Conservation (phyloP, 2,329 filamentous ascomycete species). For the Pseudogymnoascus sp. region DNA sequence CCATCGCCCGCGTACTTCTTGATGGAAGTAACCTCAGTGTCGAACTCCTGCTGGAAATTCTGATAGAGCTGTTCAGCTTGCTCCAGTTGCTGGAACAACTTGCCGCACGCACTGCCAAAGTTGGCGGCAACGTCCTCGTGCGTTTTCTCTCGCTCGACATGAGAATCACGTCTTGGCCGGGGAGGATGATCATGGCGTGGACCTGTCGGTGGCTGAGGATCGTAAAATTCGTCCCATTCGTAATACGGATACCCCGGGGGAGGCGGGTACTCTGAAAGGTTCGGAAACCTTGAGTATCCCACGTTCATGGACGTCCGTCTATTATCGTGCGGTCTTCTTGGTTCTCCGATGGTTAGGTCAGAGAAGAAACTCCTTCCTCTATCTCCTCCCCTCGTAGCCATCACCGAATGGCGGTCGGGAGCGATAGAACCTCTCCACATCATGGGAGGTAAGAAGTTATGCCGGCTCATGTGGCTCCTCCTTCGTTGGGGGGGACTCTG, state of each 20-base stretch:
- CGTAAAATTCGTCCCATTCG: background rate
- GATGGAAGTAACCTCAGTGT: slow-evolving; percentile 14
- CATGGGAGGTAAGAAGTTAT: background rate
- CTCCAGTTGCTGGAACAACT: slow-evolving; percentile 14
- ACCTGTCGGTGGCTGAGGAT: background rate
- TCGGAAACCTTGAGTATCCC: background rate
- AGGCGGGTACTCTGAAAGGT: background rate
- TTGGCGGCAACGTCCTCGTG: background rate
- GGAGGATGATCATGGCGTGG: background rate
- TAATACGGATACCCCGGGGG: background rate
- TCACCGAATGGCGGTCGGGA: background rate
- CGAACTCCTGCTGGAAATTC: slow-evolving; percentile 15
- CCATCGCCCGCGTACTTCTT: slow-evolving; percentile 14
- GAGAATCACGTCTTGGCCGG: background rate
- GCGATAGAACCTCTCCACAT: background rate
- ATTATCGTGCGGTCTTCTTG: background rate
- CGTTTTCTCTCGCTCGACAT: background rate
- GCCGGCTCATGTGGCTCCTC: background rate
- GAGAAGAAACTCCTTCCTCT: background rate
- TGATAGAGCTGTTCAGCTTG: slow-evolving; percentile 19
- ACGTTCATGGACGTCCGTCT: background rate
- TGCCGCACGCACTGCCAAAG: background rate
- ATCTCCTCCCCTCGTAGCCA: background rate
- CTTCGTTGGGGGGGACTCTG: background rate
- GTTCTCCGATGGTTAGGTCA: background rate